Conservation (phyloP, 257 asterid genomes). For the Gynochthodes officinalis region DNA sequence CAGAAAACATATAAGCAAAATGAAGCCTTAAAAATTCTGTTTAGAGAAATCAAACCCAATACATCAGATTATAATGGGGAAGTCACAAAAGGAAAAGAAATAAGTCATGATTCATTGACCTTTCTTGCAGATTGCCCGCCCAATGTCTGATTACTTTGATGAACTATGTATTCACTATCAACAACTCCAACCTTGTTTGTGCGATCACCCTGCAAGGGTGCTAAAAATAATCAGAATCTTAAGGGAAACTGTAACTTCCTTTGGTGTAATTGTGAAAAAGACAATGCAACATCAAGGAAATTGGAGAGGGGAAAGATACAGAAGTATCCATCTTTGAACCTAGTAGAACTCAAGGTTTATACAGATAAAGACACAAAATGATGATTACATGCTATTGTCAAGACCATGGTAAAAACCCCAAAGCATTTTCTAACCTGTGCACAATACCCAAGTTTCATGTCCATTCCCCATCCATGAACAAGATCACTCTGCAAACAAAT, state of each 20-base stretch:
- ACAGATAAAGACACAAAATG: background rate
- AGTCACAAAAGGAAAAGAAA: background rate
- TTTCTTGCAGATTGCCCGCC: constrained; percentile 77
- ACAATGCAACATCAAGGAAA: background rate
- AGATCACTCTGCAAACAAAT: constrained; percentile 79
- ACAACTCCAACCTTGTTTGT: constrained; percentile 88
- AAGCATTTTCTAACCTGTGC: constrained; percentile 60
- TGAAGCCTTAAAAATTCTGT: background rate
- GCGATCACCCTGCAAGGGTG: constrained; percentile 69
- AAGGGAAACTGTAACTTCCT: background rate
- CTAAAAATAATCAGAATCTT: constrained; percentile 9
- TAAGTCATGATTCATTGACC: constrained; percentile 27
- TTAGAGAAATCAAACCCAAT: background rate
- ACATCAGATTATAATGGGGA: background rate
- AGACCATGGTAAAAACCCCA: constrained; percentile 1
- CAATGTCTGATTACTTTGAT: constrained; percentile 94
- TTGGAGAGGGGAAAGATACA: background rate
- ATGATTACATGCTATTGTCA: background rate
- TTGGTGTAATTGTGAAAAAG: background rate
- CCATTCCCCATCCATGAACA: constrained; percentile 99
- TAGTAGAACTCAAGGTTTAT: background rate
- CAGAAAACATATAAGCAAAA: background rate
- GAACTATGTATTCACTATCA: constrained; percentile 87
- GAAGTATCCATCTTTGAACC: background rate
- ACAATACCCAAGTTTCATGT: constrained; percentile 96